Evolutionary conservation across 139 green algal species (phyloP), one percentile per base, ranked within the genome.

Genomic region (Nannochloris sp.): DNA sequence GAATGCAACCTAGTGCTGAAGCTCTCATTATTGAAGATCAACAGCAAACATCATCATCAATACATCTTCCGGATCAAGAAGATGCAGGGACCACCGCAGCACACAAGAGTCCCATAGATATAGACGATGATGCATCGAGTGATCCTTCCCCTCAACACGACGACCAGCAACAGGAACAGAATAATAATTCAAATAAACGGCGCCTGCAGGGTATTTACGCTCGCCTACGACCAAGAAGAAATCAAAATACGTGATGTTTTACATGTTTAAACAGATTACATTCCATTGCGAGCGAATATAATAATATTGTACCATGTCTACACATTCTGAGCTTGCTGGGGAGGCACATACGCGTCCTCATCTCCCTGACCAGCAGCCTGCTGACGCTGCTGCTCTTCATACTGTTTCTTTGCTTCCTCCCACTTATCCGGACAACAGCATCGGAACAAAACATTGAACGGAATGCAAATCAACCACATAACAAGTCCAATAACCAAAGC

Each of bases 401-500:
- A 53, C n/a, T 53, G 46, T 11, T 14, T 53, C 17, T 53, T 20
- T 28, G 46, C 46, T 23, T 53, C 46, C 46, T 53, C 46, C 46
- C 46, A 53, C n/a, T 53, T 53, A 14, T 53, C 46, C 17, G 46
- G 46, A 53, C 56, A 26, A 61, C 56, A 61, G 30, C 28, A 61
- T 17, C 56, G 26, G 13, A 45, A 26, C 60, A 66, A 23, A 4
- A 56, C 23, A 43, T 57, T 66, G 36, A 66, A 49, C 1, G 60
- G 60, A n/a, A 66, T 20, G 36, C 60, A 66, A 17, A 66, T 5
- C 13, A 51, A 13, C 31, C 33, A 66, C 33, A 66, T 12, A 6
- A 66, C 60, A 55, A 64, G 23, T 14, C 20, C 58, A 25, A 64
- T 2, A 17, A 64, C 58, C 17, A 45, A 17, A 5, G 14, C 13